A percentile compares a stretch with the other conserved stretches of the same genome.
These are phyloP conservation scores for Gentiana dahurica DNA, from an alignment of 257 asterid genomes.

Conservation along the genomic window DNA sequence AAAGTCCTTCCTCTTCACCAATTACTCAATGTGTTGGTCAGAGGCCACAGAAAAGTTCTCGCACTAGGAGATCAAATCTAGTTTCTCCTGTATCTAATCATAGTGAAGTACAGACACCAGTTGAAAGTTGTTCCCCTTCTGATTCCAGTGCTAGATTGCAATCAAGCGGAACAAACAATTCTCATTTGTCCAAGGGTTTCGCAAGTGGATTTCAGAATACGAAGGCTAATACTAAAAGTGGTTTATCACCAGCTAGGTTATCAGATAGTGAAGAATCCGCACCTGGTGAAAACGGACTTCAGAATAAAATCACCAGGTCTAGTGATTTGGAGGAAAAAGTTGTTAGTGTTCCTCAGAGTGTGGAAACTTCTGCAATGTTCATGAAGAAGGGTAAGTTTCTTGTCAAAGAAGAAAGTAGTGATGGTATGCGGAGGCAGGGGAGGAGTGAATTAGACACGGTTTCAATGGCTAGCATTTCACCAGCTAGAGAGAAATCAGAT, in stretches of 20 bases:
- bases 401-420: constrained; percentile 59
- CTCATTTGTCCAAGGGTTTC: constrained; percentile 47
- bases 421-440: constrained; percentile 81
- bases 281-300: constrained; percentile 56
- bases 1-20: constrained; percentile 86
- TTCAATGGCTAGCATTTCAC: constrained; percentile 83
- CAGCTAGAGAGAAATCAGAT: constrained; percentile 65
- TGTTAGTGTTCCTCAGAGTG: constrained; percentile 38
- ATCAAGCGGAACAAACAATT: constrained; percentile 41
- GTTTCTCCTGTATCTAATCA: constrained; percentile 70
- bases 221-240: constrained; percentile 50
- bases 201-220: constrained; percentile 38
- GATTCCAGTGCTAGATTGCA: constrained; percentile 62
- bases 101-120: constrained; percentile 60
- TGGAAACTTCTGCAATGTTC: constrained; percentile 38
- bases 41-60: constrained; percentile 90
- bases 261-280: constrained; percentile 96
- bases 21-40: constrained; percentile 97
- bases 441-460: constrained; percentile 78
- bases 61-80: constrained; percentile 86
- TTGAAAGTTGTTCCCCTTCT: constrained; percentile 78
- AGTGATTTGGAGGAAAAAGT: constrained; percentile 52
- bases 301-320: constrained; percentile 43
- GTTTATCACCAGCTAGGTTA: constrained; percentile 65
- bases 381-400: constrained; percentile 53